A percentile compares a stretch with the other conserved stretches of the same genome.
Conservation (phyloP, 345 rosid genomes). For the Sonneratia caseolaris region DNA sequence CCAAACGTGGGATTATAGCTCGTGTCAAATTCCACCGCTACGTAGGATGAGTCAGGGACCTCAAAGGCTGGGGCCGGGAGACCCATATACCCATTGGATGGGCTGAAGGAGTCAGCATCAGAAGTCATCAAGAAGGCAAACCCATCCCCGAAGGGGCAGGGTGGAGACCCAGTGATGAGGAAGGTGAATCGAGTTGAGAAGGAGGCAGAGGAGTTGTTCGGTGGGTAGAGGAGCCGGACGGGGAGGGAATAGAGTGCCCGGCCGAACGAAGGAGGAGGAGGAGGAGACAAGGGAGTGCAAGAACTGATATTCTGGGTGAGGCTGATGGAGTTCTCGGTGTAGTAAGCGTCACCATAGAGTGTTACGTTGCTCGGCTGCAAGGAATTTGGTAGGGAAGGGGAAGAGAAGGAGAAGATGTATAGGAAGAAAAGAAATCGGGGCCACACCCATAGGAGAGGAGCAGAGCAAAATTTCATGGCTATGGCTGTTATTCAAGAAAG, state of each 20-base stretch:
- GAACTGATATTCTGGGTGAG: slow-evolving; percentile 59
- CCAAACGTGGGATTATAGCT: slow-evolving; percentile 39
- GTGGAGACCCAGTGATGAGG: slow-evolving; percentile 40
- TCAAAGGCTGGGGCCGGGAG: slow-evolving; percentile 37
- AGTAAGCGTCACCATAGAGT: slow-evolving; percentile 60
- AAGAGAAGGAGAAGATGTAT: slow-evolving; percentile 15
- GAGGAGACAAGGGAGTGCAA: slow-evolving; percentile 16
- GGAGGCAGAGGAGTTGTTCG: slow-evolving; percentile 40
- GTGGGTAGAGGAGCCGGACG: slow-evolving; percentile 46
- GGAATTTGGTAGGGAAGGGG: slow-evolving; percentile 20
- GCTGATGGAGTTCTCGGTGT: slow-evolving; percentile 36
- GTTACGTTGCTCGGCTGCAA: slow-evolving; percentile 40
- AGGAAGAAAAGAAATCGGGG: slow-evolving; percentile 12
- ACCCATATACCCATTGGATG: slow-evolving; percentile 54
- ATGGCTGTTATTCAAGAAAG: slow-evolving; percentile 14
- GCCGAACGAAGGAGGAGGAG: slow-evolving; percentile 38
- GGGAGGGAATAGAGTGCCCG: slow-evolving; percentile 53
- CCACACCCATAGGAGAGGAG: slow-evolving; percentile 9
- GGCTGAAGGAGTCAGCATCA: slow-evolving; percentile 49
- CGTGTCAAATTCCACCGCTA: slow-evolving; percentile 80
- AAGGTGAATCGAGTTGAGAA: slow-evolving; percentile 65
- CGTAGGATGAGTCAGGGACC: slow-evolving; percentile 37
- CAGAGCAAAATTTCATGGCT: background rate
- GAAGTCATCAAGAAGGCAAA: slow-evolving; percentile 76
- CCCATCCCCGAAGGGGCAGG: slow-evolving; percentile 69